Conservation (phyloP, 2,329 filamentous ascomycete species). For the Aspergillus hiratsukae region DNA sequence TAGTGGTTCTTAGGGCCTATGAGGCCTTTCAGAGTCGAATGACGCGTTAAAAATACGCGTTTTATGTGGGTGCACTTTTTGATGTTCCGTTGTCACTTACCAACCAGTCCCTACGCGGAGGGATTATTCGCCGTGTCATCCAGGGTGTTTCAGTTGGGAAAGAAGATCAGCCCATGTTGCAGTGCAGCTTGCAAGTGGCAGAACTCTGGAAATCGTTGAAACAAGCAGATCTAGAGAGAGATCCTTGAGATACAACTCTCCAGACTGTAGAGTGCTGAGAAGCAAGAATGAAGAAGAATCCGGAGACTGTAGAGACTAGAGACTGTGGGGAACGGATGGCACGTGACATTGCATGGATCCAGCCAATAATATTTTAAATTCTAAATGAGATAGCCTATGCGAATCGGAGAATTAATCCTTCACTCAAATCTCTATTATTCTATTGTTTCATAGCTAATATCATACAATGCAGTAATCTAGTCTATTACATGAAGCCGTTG, state of each 20-base stretch:
- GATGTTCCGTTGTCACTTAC: too few relatives aligned
- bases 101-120: too few relatives aligned
- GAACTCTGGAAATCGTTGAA: background rate
- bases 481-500: slow-evolving; percentile 44
- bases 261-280: background rate
- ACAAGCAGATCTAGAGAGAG: background rate
- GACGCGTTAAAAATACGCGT: too few relatives aligned
- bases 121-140: too few relatives aligned
- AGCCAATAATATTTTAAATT: too few relatives aligned
- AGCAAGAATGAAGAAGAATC: background rate
- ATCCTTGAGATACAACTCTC: background rate
- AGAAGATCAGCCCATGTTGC: background rate
- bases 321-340: background rate
- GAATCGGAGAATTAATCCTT: background rate
- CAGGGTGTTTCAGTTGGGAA: background rate
- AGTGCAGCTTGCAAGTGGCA: background rate
- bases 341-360: background rate
- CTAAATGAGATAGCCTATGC: background rate
- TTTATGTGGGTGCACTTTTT: too few relatives aligned
- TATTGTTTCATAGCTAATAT: background rate
- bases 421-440: background rate
- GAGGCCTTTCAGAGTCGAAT: too few relatives aligned
- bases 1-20: too few relatives aligned
- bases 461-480: background rate
- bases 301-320: background rate